phyloP scores from a whole-genome alignment of 768 basidiomycete species.

The Melanogaster broomeanus region DNA sequence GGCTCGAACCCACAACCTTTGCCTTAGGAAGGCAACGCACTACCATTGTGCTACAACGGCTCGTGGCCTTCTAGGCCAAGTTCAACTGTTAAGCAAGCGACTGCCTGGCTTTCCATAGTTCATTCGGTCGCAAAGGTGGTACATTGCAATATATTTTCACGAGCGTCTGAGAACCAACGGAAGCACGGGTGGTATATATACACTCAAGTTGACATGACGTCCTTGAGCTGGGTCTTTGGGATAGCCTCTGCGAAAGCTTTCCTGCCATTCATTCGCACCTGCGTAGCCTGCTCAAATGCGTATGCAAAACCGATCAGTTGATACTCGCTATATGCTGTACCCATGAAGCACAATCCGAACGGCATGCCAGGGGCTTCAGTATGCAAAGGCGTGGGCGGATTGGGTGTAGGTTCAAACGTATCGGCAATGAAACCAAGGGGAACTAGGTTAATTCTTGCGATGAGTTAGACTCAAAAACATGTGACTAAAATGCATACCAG shows the following conservation, averaged over 20 bases:
- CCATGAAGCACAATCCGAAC: slow-evolving; percentile 45
- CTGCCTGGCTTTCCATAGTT: no score
- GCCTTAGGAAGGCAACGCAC: slow-evolving; percentile 42
- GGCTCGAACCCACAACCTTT: slow-evolving; percentile 41
- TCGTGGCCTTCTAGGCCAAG: slow-evolving; percentile 1
- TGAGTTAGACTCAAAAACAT: background rate
- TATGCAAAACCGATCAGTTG: slow-evolving; percentile 43
- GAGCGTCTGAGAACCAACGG: no score
- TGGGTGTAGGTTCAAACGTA: slow-evolving; percentile 24
- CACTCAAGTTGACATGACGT: slow-evolving; percentile 24
- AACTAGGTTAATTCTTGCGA: slow-evolving; percentile 39
- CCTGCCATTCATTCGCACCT: slow-evolving; percentile 45
- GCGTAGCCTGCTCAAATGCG: slow-evolving; percentile 58
- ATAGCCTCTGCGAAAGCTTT: no score
- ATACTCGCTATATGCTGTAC: slow-evolving; percentile 47
- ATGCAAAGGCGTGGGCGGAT: slow-evolving; percentile 43
- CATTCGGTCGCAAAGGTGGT: background rate
- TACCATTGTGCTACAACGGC: slow-evolving; percentile 42
- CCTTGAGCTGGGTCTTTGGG: no score
- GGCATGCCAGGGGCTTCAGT: slow-evolving; percentile 48
- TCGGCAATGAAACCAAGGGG: slow-evolving; percentile 43
- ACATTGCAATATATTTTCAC: no score
- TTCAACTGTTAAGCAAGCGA: no score
- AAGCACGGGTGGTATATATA: background rate
- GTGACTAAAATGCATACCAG: slow-evolving; percentile 19